phyloP scores from a whole-genome alignment of 148 eudicot genomes.

The Heliamphora exappendiculata region DNA sequence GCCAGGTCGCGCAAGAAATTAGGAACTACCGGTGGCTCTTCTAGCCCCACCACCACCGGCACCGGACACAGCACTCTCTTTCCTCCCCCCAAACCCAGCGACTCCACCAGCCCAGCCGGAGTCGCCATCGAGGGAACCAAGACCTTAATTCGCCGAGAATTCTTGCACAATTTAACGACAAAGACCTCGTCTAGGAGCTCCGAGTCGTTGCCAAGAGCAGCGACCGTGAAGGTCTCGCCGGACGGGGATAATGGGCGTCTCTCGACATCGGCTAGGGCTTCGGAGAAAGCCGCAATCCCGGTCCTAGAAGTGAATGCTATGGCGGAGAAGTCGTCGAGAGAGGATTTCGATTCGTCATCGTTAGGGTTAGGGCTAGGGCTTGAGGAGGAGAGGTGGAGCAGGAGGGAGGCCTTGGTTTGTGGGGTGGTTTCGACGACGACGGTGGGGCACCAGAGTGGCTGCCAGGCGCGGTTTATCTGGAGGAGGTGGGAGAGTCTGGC shows the following conservation, averaged over 20 bases:
- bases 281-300: constrained; percentile 60
- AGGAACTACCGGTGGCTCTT: constrained; percentile 71
- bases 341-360: constrained; percentile 13
- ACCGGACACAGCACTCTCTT: constrained; percentile 60
- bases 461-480: constrained; percentile 40
- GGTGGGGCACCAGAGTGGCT: constrained; percentile 71
- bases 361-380: constrained; percentile 2
- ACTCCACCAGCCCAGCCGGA: constrained; percentile 51
- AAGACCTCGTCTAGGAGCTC: constrained; percentile 39
- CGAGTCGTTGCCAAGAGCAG: constrained; percentile 70
- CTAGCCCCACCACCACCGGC: constrained; percentile 48
- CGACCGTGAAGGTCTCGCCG: constrained; percentile 32
- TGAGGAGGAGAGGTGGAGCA: constrained; percentile 19
- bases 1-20: constrained; percentile 36
- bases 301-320: constrained; percentile 78
- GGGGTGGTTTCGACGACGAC: constrained; percentile 50
- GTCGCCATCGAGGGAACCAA: constrained; percentile 49
- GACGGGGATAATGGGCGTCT: constrained; percentile 23
- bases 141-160: constrained; percentile 33
- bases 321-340: constrained; percentile 53
- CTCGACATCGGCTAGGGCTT: constrained; percentile 27
- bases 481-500: constrained; percentile 48
- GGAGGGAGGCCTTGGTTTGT: constrained; percentile 33
- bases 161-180: constrained; percentile 24
- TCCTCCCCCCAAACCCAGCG: constrained; percentile 51